Evolutionary conservation across 2,329 filamentous ascomycete genomes (phyloP), one percentile per base, ranked within the genome.

Genomic region (Ophiognomonia clavigignenti-juglandacearum): DNA sequence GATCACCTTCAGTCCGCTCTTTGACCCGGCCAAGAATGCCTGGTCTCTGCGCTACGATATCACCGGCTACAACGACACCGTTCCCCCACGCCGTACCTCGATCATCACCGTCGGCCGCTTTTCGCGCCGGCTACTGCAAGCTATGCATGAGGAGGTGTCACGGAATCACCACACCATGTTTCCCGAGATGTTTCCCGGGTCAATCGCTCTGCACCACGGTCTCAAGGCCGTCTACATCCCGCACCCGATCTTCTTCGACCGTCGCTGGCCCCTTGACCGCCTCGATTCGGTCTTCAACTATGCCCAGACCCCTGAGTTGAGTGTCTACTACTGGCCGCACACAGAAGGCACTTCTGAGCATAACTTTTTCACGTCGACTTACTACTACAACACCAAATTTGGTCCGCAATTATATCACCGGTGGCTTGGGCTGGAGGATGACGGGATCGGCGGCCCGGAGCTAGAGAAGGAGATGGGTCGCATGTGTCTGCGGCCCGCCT

Each of bases 161-260:
- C 75, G 78, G 13, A 84, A 85, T 54, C 85, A 86, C 57, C 85
- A 89, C 61, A 76, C 67, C 56, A 82, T 91, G 58, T 85, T 84
- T 48, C 86, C 86, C 0, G 87, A 92, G 61, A 90, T 92, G 86
- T 86, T 83, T 51, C 81, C 86, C 1, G 83, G 85, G 43, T 85
- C 85, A 0, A 77, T 85, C 23, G 80, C 85, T 0, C 72, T 92
- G 20, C 78, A 89, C 54, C 86, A 93, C 60, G 86, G 88, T 8
- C 71, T 91, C 42, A 92, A 92, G 67, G 82, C 84, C 6, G 84
- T 89, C 4, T 88, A 84, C 58, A 85, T 81, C 9, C 87, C 87
- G 10, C 86, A 90, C 63, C 86, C 87, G 1, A 79, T 91, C 39
- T 91, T 83, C 64, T 88, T 89, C 57, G 86, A 92, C 64, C 79